Conservation (phyloP, 169 alveolate genomes). For the Condylostoma magnum region DNA sequence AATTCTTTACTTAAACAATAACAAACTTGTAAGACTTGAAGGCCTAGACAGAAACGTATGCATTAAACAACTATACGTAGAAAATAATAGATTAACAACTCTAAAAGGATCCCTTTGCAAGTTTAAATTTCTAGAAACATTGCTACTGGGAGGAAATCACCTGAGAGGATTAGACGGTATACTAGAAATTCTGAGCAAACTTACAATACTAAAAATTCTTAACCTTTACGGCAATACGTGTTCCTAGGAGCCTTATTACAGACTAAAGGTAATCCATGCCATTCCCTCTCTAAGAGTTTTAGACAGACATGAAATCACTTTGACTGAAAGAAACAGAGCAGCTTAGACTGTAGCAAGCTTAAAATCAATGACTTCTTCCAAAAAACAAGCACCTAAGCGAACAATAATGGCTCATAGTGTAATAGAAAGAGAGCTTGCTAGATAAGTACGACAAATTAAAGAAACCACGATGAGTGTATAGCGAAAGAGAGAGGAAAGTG, state of each 20-base stretch:
- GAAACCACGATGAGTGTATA: conserved; percentile 32
- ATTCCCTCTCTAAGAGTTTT: conserved; percentile 68
- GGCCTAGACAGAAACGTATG: conserved; percentile 70
- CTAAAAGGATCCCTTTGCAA: conserved; percentile 64
- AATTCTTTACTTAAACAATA: conserved; percentile 80
- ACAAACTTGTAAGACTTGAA: conserved; percentile 55
- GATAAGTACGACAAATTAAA: conserved; percentile 19
- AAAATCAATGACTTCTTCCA: neutral
- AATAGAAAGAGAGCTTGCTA: conserved; percentile 27
- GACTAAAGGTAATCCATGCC: conserved; percentile 72
- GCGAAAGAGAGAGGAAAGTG: conserved; percentile 47
- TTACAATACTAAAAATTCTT: conserved; percentile 58
- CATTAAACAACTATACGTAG: conserved; percentile 69
- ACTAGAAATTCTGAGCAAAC: conserved; percentile 48
- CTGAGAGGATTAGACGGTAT: conserved; percentile 74
- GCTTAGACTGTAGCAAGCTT: conserved; percentile 10
- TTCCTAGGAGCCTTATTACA: conserved; percentile 85
- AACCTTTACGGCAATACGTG: conserved; percentile 79
- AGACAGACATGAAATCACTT: conserved; percentile 64
- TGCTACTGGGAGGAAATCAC: conserved; percentile 63
- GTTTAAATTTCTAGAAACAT: conserved; percentile 72
- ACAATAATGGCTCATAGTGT: neutral
- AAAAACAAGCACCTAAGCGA: conserved; percentile 26
- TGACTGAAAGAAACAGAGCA: conserved; percentile 41
- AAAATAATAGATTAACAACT: conserved; percentile 63